Percentiles rank a stretch among this genome's conserved stretches.
Evolutionary conservation across 2,329 filamentous ascomycete species (phyloP).

Genomic region (Fusarium incarnatum): DNA sequence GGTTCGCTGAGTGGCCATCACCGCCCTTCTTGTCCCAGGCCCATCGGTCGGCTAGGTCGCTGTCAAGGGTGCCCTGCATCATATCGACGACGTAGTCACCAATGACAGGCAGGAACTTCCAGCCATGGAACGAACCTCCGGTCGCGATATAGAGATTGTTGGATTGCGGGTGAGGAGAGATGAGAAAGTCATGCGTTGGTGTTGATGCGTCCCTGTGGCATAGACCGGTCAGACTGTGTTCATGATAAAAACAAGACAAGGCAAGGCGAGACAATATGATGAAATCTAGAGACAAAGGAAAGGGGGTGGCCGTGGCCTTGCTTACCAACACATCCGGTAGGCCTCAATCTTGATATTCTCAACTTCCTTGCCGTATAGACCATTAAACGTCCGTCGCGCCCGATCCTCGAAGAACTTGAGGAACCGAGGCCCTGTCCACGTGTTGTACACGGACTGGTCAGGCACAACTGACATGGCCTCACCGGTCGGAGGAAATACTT

Average conservation of each 20-base stretch:
- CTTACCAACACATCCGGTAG: constrained; percentile 61
- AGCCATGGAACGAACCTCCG: constrained; percentile 73
- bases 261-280: background rate
- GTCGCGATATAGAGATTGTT: constrained; percentile 69
- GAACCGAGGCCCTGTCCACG: constrained; percentile 55
- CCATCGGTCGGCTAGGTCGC: constrained; percentile 56
- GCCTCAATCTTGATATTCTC: constrained; percentile 55
- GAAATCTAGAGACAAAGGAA: background rate
- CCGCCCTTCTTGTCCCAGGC: constrained; percentile 59
- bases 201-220: constrained; percentile 68
- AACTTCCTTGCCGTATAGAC: constrained; percentile 57
- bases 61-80: constrained; percentile 56
- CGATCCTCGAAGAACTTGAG: constrained; percentile 59
- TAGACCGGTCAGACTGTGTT: constrained; percentile 31
- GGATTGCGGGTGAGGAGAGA: constrained; percentile 63
- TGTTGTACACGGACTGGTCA: constrained; percentile 55
- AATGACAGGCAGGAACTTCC: constrained; percentile 73
- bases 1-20: constrained; percentile 56
- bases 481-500: constrained; percentile 59
- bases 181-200: constrained; percentile 71
- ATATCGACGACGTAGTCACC: constrained; percentile 68
- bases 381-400: constrained; percentile 53
- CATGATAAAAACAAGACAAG: background rate
- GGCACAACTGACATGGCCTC: constrained; percentile 65
- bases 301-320: constrained; percentile 13